These are phyloP conservation scores for Lichtheimia ornata DNA, from an alignment of 371 early-diverging fungal species.

Conservation along the genomic window DNA sequence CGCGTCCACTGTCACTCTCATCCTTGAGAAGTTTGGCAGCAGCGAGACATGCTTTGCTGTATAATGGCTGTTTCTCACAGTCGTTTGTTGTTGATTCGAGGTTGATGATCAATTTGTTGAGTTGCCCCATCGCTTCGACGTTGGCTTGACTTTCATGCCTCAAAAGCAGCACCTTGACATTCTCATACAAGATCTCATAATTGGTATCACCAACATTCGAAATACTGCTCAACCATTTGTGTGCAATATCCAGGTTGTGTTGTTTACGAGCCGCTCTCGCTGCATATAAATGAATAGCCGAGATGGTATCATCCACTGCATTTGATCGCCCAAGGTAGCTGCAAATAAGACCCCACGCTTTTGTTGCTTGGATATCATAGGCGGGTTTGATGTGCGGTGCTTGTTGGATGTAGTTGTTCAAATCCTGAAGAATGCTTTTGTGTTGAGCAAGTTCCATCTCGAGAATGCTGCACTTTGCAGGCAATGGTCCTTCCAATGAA, in stretches of 20 bases:
- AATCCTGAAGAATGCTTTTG: conserved; percentile 7
- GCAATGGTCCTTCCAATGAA: conserved; percentile 21
- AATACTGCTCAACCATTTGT: conserved; percentile 18
- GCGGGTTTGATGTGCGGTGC: not conserved
- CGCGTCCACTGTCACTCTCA: not conserved
- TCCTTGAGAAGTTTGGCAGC: conserved; percentile 13
- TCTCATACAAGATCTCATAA: conserved; percentile 30
- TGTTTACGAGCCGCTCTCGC: conserved; percentile 36
- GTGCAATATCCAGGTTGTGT: conserved; percentile 25
- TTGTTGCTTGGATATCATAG: not conserved
- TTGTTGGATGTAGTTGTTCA: not conserved
- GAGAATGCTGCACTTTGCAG: conserved; percentile 20
- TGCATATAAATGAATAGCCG: conserved; percentile 20
- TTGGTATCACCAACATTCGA: conserved; percentile 9
- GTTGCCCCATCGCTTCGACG: conserved; percentile 21
- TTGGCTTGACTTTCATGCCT: conserved; percentile 10
- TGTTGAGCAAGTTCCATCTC: conserved; percentile 29
- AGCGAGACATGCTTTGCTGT: conserved; percentile 24
- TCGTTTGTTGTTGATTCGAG: conserved; percentile 7
- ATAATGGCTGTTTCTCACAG: conserved; percentile 12
- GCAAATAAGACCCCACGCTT: conserved; percentile 1
- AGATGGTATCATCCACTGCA: conserved; percentile 1
- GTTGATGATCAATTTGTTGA: conserved; percentile 17
- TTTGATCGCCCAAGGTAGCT: not conserved
- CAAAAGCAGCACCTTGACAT: conserved; percentile 21